Evolutionary conservation across 345 rosid species (phyloP).

Genomic region (Lumnitzera racemosa): DNA sequence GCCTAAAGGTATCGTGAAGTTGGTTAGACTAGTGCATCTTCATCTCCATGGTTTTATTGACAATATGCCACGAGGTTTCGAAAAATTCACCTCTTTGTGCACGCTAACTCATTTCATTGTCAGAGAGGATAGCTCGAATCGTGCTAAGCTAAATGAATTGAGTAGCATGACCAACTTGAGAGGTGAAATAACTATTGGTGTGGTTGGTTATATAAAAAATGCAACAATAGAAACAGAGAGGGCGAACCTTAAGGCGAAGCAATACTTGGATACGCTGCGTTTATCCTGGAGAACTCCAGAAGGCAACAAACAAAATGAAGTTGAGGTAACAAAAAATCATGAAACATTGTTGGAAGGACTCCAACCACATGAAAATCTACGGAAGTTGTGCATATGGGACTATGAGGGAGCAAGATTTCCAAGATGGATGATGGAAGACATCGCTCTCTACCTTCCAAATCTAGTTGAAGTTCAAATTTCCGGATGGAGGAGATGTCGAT

Average conservation of each 20-base stretch:
- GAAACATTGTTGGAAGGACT: conserved; percentile 7
- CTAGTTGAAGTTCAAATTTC: conserved; percentile 8
- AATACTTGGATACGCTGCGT: background rate
- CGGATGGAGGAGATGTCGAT: conserved; percentile 7
- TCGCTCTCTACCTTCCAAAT: conserved; percentile 6
- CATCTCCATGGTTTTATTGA: background rate
- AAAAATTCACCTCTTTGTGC: background rate
- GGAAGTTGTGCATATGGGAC: conserved; percentile 8
- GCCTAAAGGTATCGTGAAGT: background rate
- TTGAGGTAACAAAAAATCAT: background rate
- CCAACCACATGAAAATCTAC: conserved; percentile 11
- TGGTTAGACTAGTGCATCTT: background rate
- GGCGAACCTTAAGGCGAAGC: background rate
- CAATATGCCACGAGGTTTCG: background rate
- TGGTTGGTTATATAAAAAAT: background rate
- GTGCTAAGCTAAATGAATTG: too few relatives aligned
- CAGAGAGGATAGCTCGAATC: too few relatives aligned
- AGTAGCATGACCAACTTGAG: too few relatives aligned
- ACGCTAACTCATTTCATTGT: background rate
- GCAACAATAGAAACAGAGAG: background rate
- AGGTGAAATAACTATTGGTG: background rate
- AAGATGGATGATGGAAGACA: conserved; percentile 10
- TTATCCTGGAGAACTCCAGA: background rate
- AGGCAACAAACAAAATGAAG: too few relatives aligned
- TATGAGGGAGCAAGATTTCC: conserved; percentile 14